Base-by-base conservation (phyloP, 495 filamentous ascomycete species). In the Xylona heveae region DNA sequence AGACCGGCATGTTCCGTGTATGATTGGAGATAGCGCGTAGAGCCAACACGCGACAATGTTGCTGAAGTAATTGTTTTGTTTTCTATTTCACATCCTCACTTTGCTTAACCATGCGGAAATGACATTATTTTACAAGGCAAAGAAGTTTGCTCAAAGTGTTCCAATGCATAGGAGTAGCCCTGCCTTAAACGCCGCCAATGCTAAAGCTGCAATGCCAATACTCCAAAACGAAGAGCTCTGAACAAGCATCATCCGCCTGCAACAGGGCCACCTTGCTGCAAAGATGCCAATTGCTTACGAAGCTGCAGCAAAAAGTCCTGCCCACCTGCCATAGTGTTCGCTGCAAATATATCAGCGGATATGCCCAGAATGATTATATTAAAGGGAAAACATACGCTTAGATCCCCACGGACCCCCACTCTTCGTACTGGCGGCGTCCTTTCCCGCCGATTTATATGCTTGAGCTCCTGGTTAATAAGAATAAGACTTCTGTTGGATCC, bases 231-330 rank as follows among this genome's bases (percentile, higher is more conserved):
- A n/a, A n/a, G n/a, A n/a, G n/a, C n/a, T n/a, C n/a, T n/a, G n/a
- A n/a, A n/a, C n/a, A n/a, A n/a, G n/a, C n/a, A n/a, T 59, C 45
- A 62, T 32, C 58, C 57, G 20, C 59, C 59, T 14, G 59, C 47
- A 14, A 53, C 49, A 40, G 43, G 49, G 4, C 43, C 53, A 22
- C 49, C 43, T 30, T 59, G 52, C 28, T 54, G 59, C 24, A 64
- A 34, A 6, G 48, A 30, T 6, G 59, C 50, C 3, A 65, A 41
- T 35, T 64, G 59, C 42, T 64, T 65, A 4, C 59, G 53, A 12
- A 66, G 52, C 36, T 65, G 62, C 32, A 61, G 40, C 35, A 60
- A 64, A 42, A 66, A 65, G 28, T 66, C 62, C 43, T 61, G 64
- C 6, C 61, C 59, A 34, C 53, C 64, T 5, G 52, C 57, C 62